Conservation (phyloP, 352 stramenopile genomes). For the Globisporangium yorkense region DNA sequence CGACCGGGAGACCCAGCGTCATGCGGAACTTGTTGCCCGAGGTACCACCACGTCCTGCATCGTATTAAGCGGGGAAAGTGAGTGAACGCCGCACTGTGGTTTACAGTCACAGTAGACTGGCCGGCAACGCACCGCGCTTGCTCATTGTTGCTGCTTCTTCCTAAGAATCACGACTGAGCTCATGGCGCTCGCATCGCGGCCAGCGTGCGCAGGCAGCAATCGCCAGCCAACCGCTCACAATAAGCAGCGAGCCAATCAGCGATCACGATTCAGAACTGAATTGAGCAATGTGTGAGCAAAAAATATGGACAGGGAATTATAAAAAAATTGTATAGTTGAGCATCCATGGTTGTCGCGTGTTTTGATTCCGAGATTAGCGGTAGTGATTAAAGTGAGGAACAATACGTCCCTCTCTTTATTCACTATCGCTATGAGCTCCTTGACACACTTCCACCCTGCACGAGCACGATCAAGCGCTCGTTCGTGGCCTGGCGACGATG, state of each 20-base stretch:
- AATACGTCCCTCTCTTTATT: neutral
- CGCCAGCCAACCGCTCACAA: conserved; percentile 19
- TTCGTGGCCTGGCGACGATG: conserved; percentile 21
- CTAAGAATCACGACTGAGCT: conserved; percentile 78
- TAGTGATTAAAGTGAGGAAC: too few species aligned
- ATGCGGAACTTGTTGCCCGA: conserved; percentile 99
- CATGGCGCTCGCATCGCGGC: neutral
- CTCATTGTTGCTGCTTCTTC: conserved; percentile 82
- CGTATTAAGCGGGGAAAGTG: too few species aligned
- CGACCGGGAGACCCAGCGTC: conserved; percentile 97
- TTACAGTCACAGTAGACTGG: neutral
- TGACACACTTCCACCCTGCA: too few species aligned
- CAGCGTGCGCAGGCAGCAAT: conserved; percentile 2
- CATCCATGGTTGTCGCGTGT: neutral
- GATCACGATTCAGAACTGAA: neutral
- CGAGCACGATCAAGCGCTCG: too few species aligned
- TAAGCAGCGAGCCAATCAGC: neutral
- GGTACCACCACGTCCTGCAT: conserved; percentile 91
- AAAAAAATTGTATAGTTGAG: neutral
- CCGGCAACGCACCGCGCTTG: conserved; percentile 47
- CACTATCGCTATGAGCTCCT: neutral
- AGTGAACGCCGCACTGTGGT: too few species aligned
- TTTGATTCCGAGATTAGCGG: too few species aligned
- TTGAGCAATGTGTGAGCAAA: neutral
- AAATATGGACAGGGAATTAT: neutral